A percentile compares a stretch with the other conserved stretches of the same genome.
Evolutionary conservation across 352 stramenopile species (phyloP).

Genomic region (Phytophthora europaea): DNA sequence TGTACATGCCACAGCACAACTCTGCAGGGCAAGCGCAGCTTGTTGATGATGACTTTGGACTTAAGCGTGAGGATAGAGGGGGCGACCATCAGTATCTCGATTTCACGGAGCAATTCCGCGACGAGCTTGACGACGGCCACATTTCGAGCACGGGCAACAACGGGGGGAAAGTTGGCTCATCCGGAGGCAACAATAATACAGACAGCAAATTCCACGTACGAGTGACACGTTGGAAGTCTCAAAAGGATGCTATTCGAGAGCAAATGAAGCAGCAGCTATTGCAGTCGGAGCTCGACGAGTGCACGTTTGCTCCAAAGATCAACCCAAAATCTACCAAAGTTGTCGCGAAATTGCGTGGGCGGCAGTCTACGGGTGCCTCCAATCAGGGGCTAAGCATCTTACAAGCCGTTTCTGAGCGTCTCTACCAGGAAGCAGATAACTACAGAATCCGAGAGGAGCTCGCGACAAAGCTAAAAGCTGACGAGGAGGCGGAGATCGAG

Average conservation of each 20-base stretch:
- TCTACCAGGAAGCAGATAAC: constrained; percentile 84
- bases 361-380: constrained; percentile 31
- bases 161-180: constrained; percentile 25
- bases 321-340: constrained; percentile 84
- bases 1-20: constrained; percentile 38
- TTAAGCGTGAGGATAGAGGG: constrained; percentile 11
- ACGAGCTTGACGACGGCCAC: constrained; percentile 41
- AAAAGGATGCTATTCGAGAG: constrained; percentile 80
- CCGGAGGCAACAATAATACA: constrained; percentile 35
- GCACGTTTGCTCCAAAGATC: constrained; percentile 79
- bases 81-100: constrained; percentile 54
- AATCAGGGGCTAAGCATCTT: constrained; percentile 36
- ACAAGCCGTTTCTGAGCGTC: constrained; percentile 65
- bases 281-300: constrained; percentile 79
- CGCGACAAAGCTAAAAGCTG: constrained; percentile 63
- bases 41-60: constrained; percentile 12
- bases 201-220: constrained; percentile 75
- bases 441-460: constrained; percentile 82
- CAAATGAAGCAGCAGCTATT: constrained; percentile 86
- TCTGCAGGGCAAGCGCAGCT: constrained; percentile 9
- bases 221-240: constrained; percentile 81
- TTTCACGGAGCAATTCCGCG: constrained; percentile 58
- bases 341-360: constrained; percentile 63
- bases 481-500: constrained; percentile 78
- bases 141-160: constrained; percentile 26